Base-by-base conservation (phyloP, 129 eudicot species). In the Artemisia tridentata region DNA sequence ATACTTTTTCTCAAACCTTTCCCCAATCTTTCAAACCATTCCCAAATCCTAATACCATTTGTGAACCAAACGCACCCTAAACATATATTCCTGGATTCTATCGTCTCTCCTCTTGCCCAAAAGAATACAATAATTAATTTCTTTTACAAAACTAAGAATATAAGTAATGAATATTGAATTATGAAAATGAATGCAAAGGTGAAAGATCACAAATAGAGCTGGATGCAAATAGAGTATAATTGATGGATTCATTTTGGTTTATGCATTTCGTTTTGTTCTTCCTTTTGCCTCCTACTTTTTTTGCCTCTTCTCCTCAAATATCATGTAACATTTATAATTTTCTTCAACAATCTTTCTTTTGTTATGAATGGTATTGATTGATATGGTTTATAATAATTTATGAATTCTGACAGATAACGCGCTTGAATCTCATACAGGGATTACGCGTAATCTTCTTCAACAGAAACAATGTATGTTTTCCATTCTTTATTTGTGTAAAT, bases 371-470 rank as follows among this genome's bases (percentile, higher is more conserved):
- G 16, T 72, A 23, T 50, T 48, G 34, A 46, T 43, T 56, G n/a
- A 47, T 55, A 0, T 58, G 48, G 31, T 9, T 45, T 68, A 21
- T 67, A 51, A 56, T 71, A 57, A 65, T 54, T 58, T 19, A 5
- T 38, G 21, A 59, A 50, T 65, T 50, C 64, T 41, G 48, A 43
- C 31, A 91, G 97, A 79, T 81, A 70, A 74, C 27, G 81, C 69
- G 23, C 62, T 84, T 66, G 83, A 76, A 63, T 70, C 78, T 3
- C 68, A 60, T 47, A 66, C 61, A 57, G 70, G 68, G 0, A 47
- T 74, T 0, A 85, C 85, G 5, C 95, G 97, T 56, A 53, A 71
- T 72, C 91, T 91, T 76, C 90, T 91, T 74, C 97, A 88, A 54
- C 83, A 80, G 38, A 81, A 76, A 85, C 64, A 75, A 63, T 21